Percentiles rank a stretch among this genome's conserved stretches.
phyloP scores from a whole-genome alignment of 352 stramenopile genomes.

The Pythium rishiriense region DNA sequence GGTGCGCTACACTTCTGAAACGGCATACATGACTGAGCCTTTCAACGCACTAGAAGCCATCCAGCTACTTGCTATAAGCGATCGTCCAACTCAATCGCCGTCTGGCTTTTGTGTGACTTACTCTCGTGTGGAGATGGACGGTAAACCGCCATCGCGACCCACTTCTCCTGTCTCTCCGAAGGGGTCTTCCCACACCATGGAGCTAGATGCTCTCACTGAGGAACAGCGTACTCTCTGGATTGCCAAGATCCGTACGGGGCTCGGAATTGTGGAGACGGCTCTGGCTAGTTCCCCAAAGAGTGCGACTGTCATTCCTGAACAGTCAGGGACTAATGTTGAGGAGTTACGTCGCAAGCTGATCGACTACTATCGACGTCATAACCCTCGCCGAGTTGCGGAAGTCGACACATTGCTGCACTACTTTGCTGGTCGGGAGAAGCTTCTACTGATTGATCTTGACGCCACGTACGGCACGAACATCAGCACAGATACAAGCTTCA shows the following conservation, averaged over 20 bases:
- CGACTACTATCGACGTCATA: conserved; percentile 90
- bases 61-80: conserved; percentile 29
- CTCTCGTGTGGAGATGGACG: not conserved
- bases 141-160: not conserved
- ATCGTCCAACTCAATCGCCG: not conserved
- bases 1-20: conserved; percentile 44
- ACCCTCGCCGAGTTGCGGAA: conserved; percentile 86
- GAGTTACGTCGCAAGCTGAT: conserved; percentile 53
- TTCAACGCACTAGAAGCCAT: conserved; percentile 39
- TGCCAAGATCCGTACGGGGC: conserved; percentile 45
- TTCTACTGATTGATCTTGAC: conserved; percentile 63
- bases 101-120: conserved; percentile 13
- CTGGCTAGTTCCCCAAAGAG: not conserved
- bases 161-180: not conserved
- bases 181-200: conserved; percentile 10
- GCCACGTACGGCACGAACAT: conserved; percentile 55
- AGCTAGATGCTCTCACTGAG: conserved; percentile 37
- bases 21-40: conserved; percentile 39
- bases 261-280: conserved; percentile 28
- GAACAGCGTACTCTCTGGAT: conserved; percentile 62
- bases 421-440: conserved; percentile 55
- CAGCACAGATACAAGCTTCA: conserved; percentile 34
- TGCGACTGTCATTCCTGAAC: not conserved
- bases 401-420: conserved; percentile 69
- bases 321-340: not conserved